phyloP scores from a whole-genome alignment of 2,329 filamentous ascomycete genomes.

The Monilinia laxa region DNA sequence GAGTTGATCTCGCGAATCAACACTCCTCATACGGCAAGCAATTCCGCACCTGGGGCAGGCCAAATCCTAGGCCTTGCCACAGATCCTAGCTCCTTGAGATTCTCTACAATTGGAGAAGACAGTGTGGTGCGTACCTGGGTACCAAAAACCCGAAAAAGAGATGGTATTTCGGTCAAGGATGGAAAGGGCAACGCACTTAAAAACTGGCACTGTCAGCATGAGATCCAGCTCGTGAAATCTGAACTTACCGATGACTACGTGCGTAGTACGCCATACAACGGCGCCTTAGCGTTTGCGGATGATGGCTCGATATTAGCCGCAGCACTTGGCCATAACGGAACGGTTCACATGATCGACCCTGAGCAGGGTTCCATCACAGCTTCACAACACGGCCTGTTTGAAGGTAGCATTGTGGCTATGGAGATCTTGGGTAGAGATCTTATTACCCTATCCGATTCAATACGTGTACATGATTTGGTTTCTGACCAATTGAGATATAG shows the following conservation, averaged over 20 bases:
- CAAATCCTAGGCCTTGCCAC: conserved; percentile 71
- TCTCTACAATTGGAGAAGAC: conserved; percentile 84
- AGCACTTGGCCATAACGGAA: conserved; percentile 57
- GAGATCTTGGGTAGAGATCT: conserved; percentile 72
- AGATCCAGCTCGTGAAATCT: conserved; percentile 49
- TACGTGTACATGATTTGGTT: conserved; percentile 83
- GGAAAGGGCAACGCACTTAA: conserved; percentile 58
- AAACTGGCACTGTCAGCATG: conserved; percentile 71
- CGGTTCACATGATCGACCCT: conserved; percentile 75
- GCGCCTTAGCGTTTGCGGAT: conserved; percentile 73
- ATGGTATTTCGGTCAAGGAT: conserved; percentile 64
- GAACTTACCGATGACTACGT: conserved; percentile 39
- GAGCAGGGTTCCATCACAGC: conserved; percentile 64
- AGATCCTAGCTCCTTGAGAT: conserved; percentile 67
- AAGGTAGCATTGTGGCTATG: conserved; percentile 63
- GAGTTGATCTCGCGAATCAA: conserved; percentile 81
- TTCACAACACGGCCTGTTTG: conserved; percentile 66
- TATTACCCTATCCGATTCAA: conserved; percentile 68
- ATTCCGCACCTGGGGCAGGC: conserved; percentile 50
- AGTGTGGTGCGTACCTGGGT: conserved; percentile 77
- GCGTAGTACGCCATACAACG: conserved; percentile 43
- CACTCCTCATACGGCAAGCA: conserved; percentile 66
- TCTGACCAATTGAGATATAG: conserved; percentile 70
- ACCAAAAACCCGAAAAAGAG: conserved; percentile 66
- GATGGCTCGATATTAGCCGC: conserved; percentile 83